phyloP scores from a whole-genome alignment of 768 basidiomycete genomes.

The Panaeolus papilionaceus region DNA sequence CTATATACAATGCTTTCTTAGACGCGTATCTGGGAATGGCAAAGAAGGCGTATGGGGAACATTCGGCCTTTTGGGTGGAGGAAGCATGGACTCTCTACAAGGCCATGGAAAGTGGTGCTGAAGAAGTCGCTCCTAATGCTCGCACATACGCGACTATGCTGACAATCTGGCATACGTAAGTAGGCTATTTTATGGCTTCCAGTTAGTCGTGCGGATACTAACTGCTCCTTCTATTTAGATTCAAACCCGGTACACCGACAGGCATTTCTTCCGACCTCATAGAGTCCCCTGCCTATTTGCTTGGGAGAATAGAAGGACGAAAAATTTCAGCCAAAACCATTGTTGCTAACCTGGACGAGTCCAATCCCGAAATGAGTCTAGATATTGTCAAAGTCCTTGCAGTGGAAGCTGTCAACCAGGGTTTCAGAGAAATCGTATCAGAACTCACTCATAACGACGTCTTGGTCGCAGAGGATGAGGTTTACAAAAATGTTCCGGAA shows the following conservation, averaged over 20 bases:
- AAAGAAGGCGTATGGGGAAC: constrained; percentile 44
- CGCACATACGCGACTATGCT: constrained; percentile 77
- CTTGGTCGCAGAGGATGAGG: constrained; percentile 46
- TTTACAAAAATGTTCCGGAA: constrained; percentile 61
- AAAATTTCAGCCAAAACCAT: constrained; percentile 57
- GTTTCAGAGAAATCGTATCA: constrained; percentile 52
- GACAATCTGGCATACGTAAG: constrained; percentile 59
- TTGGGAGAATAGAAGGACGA: constrained; percentile 52
- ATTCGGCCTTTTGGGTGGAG: constrained; percentile 62
- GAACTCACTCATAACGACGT: constrained; percentile 63
- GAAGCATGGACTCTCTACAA: constrained; percentile 67
- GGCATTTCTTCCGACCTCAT: not conserved
- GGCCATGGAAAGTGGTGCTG: constrained; percentile 54
- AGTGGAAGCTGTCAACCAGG: constrained; percentile 62
- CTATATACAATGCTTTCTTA: constrained; percentile 72
- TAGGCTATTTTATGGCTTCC: not conserved
- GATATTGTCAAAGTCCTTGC: constrained; percentile 63
- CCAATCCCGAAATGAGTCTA: constrained; percentile 57
- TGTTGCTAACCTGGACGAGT: constrained; percentile 59
- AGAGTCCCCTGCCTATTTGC: constrained; percentile 39
- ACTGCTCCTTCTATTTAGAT: not conserved
- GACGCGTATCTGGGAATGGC: constrained; percentile 70
- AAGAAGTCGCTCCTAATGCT: constrained; percentile 55
- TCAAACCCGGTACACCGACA: not conserved
- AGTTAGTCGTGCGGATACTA: not conserved